Evolutionary conservation across 345 rosid species (phyloP), one percentile per base, ranked within the genome.

Genomic region (Pelargonium nanum): DNA sequence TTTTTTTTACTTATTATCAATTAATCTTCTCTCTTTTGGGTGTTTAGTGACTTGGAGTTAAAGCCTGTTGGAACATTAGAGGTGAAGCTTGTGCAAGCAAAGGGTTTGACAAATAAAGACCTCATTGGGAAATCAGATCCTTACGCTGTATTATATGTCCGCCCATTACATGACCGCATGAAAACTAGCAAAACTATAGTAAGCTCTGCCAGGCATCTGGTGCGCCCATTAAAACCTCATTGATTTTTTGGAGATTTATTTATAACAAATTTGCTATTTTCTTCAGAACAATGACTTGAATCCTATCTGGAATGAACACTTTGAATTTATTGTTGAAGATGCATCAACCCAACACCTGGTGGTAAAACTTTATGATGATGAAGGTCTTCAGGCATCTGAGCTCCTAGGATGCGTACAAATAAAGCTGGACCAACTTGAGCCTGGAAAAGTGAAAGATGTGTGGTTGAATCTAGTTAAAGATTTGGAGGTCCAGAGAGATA

Each of bases 221-320:
- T n/a, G n/a, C n/a, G n/a, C n/a, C n/a, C n/a, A n/a, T n/a, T n/a
- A n/a, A n/a, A n/a, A n/a, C n/a, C n/a, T n/a, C n/a, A n/a, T n/a
- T n/a, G n/a, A n/a, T n/a, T n/a, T n/a, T n/a, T n/a, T n/a, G n/a
- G n/a, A n/a, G n/a, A n/a, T 22, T 56, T 23, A 32, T 65, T 30
- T 56, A 61, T 34, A 34, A 34, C 12, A 34, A 72, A 53, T 57
- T 20, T 34, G 8, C 20, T 16, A 20, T 44, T 55, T 16, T 62
- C 20, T 66, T 51, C 83, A 93, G 99, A 80, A 67, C 69, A 89
- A 93, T 67, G 76, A 85, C 58, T 61, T 93, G 75, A 87, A 85
- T 69, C 99, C 97, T 6, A 70, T 93, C 10, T 93, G 97, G 99
- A 89, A 93, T 61, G 99, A 93, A 72, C 91, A 89, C 57, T 89